Evolutionary conservation across 306 rosid genomes (phyloP), one percentile per base, ranked within the genome.

Genomic region (Rosa chinensis): DNA sequence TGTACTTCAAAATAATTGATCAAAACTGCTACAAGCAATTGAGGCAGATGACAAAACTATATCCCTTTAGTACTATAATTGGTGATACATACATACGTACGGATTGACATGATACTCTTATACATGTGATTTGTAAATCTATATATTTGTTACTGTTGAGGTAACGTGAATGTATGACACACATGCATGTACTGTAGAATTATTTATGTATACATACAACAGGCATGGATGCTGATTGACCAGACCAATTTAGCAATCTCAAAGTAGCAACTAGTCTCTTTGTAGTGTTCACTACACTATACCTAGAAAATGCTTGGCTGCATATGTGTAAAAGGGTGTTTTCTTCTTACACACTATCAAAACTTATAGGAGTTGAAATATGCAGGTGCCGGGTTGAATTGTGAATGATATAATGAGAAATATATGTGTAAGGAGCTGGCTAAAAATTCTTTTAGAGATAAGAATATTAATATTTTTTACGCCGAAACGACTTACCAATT

Each of bases 401-500:
- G n/a, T 20, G 23, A 55, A 8, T 18, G 61, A 18, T 55, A 55
- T 21, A 23, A 23, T 1, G 66, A 59, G 10, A 10, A 10, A 56
- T n/a, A 3, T 56, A 56, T 56, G 63, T 8, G 25, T 16, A 56
- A 56, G 37, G 37, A 32, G 10, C 56, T 8, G 2, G 11, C 6
- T n/a, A 56, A 20, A 10, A 20, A 56, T 21, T 56, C 4, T 56
- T 20, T 9, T 50, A 50, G 55, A 50, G 55, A 13, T 12, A 16
- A 50, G 63, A 21, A 20, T 11, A 56, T 56, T 4, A 56, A 3
- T 21, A 56, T n/a, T 20, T 2, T 5, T 25, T 61, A 10, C 66
- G n/a, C 68, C 11, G 56, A 74, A 52, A 7, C 6, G 12, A 13
- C 21, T 70, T 79, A 83, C 88, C 88, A 35, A 42, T 64, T 74